Evolutionary conservation across 2,329 filamentous ascomycete genomes (phyloP).

Genomic region (Cladosporium sp.): DNA sequence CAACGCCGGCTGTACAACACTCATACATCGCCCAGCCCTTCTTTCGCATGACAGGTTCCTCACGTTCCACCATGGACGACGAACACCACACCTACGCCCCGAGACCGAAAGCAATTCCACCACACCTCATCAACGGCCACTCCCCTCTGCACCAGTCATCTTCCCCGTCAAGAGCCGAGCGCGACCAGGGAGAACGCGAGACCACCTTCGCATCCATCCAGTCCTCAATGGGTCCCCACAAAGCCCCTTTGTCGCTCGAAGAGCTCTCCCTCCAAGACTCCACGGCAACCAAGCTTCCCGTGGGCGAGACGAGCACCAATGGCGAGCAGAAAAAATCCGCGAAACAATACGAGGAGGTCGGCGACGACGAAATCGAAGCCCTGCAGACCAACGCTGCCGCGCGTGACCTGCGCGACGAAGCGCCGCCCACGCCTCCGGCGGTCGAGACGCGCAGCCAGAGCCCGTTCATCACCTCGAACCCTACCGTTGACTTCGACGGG

Average conservation of each 20-base stretch:
- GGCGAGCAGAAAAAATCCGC: constrained; percentile 13
- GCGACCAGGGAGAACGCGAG: constrained; percentile 48
- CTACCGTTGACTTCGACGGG: constrained; percentile 50
- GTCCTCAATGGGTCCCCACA: constrained; percentile 47
- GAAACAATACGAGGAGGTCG: constrained; percentile 33
- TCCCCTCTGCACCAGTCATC: constrained; percentile 43
- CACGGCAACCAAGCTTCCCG: neutral
- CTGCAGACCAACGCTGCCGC: constrained; percentile 29
- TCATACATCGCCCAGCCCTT: neutral
- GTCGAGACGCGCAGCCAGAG: constrained; percentile 41
- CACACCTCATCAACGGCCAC: constrained; percentile 51
- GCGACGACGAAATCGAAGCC: constrained; percentile 39
- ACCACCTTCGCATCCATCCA: constrained; percentile 53
- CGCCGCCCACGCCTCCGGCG: constrained; percentile 46
- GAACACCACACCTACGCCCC: constrained; percentile 26
- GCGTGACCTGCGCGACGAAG: constrained; percentile 48
- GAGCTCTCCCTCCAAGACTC: constrained; percentile 16
- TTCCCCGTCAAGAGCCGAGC: constrained; percentile 37
- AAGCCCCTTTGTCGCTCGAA: constrained; percentile 41
- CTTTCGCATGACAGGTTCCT: neutral
- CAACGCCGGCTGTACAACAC: neutral
- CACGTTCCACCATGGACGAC: constrained; percentile 37
- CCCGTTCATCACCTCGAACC: constrained; percentile 45
- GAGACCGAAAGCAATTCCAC: constrained; percentile 47
- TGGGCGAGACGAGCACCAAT: neutral